These are phyloP conservation scores for Candida germanica DNA, from an alignment of 805 yeast species.

Conservation along the genomic window DNA sequence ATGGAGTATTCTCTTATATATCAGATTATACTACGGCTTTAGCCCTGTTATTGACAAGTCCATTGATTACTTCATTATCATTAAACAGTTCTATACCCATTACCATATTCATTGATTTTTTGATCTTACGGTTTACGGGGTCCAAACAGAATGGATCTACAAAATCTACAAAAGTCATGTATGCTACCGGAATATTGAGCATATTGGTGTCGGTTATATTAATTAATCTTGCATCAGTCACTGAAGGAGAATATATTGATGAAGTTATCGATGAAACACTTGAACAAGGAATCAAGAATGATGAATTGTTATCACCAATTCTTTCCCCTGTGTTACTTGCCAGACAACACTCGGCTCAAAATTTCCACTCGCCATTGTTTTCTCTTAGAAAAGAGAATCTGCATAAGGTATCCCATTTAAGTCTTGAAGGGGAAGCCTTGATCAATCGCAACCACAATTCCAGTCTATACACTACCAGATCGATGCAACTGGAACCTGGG, in stretches of 20 bases:
- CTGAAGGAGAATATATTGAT: conserved; percentile 44
- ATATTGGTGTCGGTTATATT: conserved; percentile 46
- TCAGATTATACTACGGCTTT: conserved; percentile 51
- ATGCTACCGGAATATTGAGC: conserved; percentile 46
- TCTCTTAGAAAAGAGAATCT: conserved; percentile 6
- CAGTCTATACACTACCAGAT: conserved; percentile 10
- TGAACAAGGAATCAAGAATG: conserved; percentile 45
- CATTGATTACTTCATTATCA: conserved; percentile 49
- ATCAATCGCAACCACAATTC: conserved; percentile 12
- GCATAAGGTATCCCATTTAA: conserved; percentile 7
- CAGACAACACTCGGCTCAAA: conserved; percentile 8
- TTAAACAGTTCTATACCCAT: conserved; percentile 52
- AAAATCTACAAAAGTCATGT: conserved; percentile 21
- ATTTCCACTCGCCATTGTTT: conserved; percentile 11
- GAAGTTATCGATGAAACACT: conserved; percentile 47
- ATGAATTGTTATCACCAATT: conserved; percentile 45
- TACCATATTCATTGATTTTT: conserved; percentile 47
- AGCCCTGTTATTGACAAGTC: conserved; percentile 53
- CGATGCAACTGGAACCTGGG: background rate
- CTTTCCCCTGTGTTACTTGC: conserved; percentile 40
- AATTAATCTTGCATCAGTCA: conserved; percentile 40
- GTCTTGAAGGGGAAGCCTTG: conserved; percentile 12
- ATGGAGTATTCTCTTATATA: conserved; percentile 45
- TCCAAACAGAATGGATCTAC: conserved; percentile 4
- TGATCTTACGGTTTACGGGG: conserved; percentile 25